These are phyloP conservation scores for Penicillium sp. DNA, from an alignment of 2,329 filamentous ascomycete species.

Conservation along the genomic window DNA sequence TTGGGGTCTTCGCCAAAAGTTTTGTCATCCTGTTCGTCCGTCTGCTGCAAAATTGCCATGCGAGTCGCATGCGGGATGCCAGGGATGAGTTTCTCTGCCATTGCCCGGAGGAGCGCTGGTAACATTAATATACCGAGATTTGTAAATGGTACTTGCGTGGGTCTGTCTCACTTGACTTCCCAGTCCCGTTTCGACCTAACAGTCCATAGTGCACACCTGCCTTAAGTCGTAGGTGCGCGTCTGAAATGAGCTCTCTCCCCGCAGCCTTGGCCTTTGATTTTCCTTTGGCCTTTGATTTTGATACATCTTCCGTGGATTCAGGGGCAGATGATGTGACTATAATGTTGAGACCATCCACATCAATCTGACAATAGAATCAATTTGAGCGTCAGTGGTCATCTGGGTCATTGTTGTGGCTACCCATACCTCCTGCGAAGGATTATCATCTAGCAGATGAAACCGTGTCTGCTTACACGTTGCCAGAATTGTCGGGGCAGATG, in stretches of 20 bases:
- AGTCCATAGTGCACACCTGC: constrained; percentile 73
- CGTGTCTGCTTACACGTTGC: constrained; percentile 68
- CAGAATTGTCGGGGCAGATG: constrained; percentile 44
- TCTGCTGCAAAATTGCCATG: constrained; percentile 70
- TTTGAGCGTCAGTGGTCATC: not conserved
- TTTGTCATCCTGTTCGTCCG: constrained; percentile 38
- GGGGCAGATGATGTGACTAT: constrained; percentile 53
- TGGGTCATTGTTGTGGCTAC: not conserved
- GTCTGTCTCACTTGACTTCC: constrained; percentile 66
- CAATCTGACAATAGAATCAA: constrained; percentile 50
- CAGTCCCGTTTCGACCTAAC: constrained; percentile 76
- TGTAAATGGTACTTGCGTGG: not conserved
- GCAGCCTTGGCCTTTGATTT: constrained; percentile 55
- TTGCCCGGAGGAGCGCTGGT: constrained; percentile 67
- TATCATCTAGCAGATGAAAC: constrained; percentile 59
- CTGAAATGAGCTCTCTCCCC: constrained; percentile 63
- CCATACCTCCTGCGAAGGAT: constrained; percentile 55
- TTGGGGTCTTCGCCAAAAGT: constrained; percentile 10
- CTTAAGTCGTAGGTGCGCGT: constrained; percentile 70
- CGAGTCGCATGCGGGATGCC: constrained; percentile 67
- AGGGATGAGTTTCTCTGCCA: constrained; percentile 75
- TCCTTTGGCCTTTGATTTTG: constrained; percentile 34
- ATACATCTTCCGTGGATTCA: constrained; percentile 20
- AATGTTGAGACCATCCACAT: constrained; percentile 72
- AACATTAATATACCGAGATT: constrained; percentile 5